Base-by-base conservation (phyloP, 805 yeast genomes). In the Cyberlindnera nakhonratchasimensis region DNA sequence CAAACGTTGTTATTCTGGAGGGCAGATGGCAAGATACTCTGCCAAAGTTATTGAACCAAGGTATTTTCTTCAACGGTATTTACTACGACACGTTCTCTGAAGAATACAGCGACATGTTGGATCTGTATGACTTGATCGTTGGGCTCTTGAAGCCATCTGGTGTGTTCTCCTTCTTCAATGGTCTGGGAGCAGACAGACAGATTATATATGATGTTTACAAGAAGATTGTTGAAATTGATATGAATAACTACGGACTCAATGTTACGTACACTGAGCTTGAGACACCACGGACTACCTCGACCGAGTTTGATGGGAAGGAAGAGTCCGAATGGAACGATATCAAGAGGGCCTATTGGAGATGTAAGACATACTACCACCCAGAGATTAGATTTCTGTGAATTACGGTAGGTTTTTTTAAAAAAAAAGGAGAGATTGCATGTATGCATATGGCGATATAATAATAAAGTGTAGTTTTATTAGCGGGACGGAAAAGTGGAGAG, bases 1-100 rank as follows among this genome's bases (percentile, higher is more conserved):
- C 74, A 13, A 79, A 78, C 46, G 96, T 90, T 28, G 79, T 77
- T 2, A 68, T 90, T 2, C 64, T 91, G 26, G 85, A 80, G 53
- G 97, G 97, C n/a, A 76, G 87, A 60, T 90, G 98, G 97, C 96
- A 91, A 62, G 93, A 85, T 29, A 74, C 80, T 6, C 60, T 90
- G 29, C 85, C 88, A 26, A 67, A 69, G 21, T 67, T 91, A 25
- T 61, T 90, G 21, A 77, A 75, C 39, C 55, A 74, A 30, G 85
- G 85, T 20, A 79, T 84, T 1, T 84, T 80, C 54, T 86, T 90
- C 62, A 88, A 89, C 58, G 97, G 97, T 4, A 85, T 91, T 26
- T 90, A 90, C 63, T 90, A 86, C 59, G 98, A 90, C 61, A 91
- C 98, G 0, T 90, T 84, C 61, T 85, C 95, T 49, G 98, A 90